Evolutionary conservation across 2,329 filamentous ascomycete genomes (phyloP), one percentile per base, ranked within the genome.

Genomic region (Penicillium fuscoglaucum): DNA sequence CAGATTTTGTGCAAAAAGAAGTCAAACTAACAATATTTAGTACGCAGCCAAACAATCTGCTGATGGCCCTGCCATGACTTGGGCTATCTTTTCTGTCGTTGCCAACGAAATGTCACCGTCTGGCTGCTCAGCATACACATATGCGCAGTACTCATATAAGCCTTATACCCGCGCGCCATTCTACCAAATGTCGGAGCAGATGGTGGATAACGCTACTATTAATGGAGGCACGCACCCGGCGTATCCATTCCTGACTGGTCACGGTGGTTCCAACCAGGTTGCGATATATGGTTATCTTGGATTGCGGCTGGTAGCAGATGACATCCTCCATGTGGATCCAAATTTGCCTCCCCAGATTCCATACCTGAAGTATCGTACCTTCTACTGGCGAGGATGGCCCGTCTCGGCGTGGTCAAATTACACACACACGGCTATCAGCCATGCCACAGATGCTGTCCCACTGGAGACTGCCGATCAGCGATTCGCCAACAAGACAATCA

Each of bases 1-100:
- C 17, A 19, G 9, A 58, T 37, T 7, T 7, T 1, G 9, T 17
- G 8, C 9, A 19, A 7, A 24, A 6, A n/a, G 7, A 8, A 21
- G 4, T 13, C 7, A 31, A 45, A 21, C 10, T 47, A 40, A 49
- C 41, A 49, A n/a, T 41, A n/a, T 28, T 10, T 58, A 82, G 78
- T 90, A 90, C 66, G 87, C 88, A 5, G 84, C 84, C 45, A 87
- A 86, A 55, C 87, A 90, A 72, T 88, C 86, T 1, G 76, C 82
- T 1, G 82, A 89, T 63, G 88, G 88, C 0, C 88, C 88, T 1
- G 88, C 84, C 3, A 90, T 90, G 88, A 90, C 88, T 1, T 90
- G 88, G 71, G 85, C 85, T 10, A 84, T 88, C 10, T 90, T 89
- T 72, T 84, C 84, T 47, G 83, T 90, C 48, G 84, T 86, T 31